Conservation (phyloP, 805 yeast genomes). For the Ogataea ramenticola region DNA sequence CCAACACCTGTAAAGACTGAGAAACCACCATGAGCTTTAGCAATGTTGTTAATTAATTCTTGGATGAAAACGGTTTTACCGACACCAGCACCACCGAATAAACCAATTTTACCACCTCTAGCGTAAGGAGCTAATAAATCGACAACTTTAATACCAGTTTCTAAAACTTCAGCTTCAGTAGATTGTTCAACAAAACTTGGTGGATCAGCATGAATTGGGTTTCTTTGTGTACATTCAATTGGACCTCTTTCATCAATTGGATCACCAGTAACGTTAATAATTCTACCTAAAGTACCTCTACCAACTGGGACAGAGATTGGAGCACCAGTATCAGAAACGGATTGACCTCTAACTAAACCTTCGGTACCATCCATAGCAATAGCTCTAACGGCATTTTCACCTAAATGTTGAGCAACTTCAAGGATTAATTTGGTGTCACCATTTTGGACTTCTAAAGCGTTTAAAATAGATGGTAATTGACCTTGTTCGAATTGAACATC, state of each 20-base stretch:
- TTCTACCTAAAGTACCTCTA: conserved; percentile 98
- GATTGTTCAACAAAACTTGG: conserved; percentile 96
- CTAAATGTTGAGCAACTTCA: conserved; percentile 99
- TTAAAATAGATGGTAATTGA: conserved; percentile 93
- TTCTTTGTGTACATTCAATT: conserved; percentile 82
- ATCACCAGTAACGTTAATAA: conserved; percentile 97
- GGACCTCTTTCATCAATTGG: conserved; percentile 99
- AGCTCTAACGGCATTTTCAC: conserved; percentile 99
- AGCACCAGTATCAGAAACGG: conserved; percentile 91
- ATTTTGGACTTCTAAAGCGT: conserved; percentile 85
- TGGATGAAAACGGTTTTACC: conserved; percentile 99
- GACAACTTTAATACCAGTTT: conserved; percentile 99
- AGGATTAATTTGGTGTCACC: conserved; percentile 71
- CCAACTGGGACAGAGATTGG: conserved; percentile 99
- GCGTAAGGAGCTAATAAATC: conserved; percentile 99
- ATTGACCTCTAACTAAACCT: conserved; percentile 97
- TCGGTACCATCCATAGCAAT: conserved; percentile 99
- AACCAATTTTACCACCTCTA: conserved; percentile 99
- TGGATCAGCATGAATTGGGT: conserved; percentile 99
- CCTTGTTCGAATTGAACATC: conserved; percentile 98
- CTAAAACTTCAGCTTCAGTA: conserved; percentile 95
- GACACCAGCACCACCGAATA: conserved; percentile 99
- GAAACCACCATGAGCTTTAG: conserved; percentile 99
- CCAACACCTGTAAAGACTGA: conserved; percentile 99
- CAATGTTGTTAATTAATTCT: conserved; percentile 99